Conservation (phyloP, 495 filamentous ascomycete genomes). For the Podospora comata region DNA sequence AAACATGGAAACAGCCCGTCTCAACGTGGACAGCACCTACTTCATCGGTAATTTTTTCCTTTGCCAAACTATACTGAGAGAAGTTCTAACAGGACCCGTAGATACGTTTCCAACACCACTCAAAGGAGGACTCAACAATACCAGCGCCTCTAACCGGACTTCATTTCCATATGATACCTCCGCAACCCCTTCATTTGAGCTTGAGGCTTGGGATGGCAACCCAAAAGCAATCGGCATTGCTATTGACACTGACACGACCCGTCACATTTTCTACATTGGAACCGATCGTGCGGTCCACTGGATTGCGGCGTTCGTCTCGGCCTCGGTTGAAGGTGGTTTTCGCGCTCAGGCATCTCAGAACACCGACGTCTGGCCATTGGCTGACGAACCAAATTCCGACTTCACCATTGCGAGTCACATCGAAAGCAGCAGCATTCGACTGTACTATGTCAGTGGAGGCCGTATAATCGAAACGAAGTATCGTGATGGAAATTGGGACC, state of each 20-base stretch:
- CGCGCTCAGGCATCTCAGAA: conserved; percentile 9
- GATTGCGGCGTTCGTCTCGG: conserved; percentile 17
- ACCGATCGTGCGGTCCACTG: conserved; percentile 24
- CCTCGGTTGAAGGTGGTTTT: conserved; percentile 16
- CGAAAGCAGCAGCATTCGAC: conserved; percentile 14
- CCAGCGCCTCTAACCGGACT: conserved; percentile 23
- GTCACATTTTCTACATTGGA: conserved; percentile 33
- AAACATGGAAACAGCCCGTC: conserved; percentile 27
- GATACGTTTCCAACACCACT: conserved; percentile 28
- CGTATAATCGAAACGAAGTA: conserved; percentile 24
- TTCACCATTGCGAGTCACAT: conserved; percentile 26
- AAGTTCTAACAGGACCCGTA: conserved; percentile 11
- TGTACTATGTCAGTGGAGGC: conserved; percentile 29
- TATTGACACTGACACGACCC: conserved; percentile 25
- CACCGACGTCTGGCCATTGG: conserved; percentile 20
- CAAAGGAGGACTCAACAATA: conserved; percentile 16
- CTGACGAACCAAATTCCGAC: conserved; percentile 22
- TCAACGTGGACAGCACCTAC: conserved; percentile 24
- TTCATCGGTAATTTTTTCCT: conserved; percentile 24
- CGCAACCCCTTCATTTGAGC: conserved; percentile 6
- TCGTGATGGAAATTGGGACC: conserved; percentile 8
- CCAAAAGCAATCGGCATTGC: conserved; percentile 23
- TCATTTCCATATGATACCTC: conserved; percentile 19
- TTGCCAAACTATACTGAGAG: neutral
- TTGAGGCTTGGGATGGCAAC: conserved; percentile 27